Percentiles rank a stretch among this genome's conserved stretches.
Conservation (phyloP, 2,329 filamentous ascomycete genomes). For the Botrytis medusae region DNA sequence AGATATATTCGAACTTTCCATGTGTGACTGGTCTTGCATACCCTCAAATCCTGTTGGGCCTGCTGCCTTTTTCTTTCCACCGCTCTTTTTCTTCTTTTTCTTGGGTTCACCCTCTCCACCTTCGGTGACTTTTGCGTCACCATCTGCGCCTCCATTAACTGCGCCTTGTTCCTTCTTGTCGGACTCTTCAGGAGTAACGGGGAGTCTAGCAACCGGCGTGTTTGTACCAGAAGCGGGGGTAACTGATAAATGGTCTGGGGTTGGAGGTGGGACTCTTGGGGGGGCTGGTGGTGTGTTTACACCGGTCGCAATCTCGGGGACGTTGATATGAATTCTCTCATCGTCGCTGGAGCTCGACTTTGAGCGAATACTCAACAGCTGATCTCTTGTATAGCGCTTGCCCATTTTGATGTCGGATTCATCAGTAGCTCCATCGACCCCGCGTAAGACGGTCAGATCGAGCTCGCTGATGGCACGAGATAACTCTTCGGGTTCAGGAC, state of each 20-base stretch:
- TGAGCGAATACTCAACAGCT: constrained; percentile 27
- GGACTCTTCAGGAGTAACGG: constrained; percentile 6
- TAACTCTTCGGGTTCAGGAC: constrained; percentile 26
- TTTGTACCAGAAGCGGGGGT: constrained; percentile 16
- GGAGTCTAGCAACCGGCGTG: constrained; percentile 14
- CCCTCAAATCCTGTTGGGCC: constrained; percentile 69
- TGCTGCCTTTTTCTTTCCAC: constrained; percentile 38
- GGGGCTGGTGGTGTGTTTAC: constrained; percentile 21
- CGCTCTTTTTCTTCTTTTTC: constrained; percentile 47
- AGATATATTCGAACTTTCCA: background rate
- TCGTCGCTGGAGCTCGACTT: constrained; percentile 5
- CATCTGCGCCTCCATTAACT: constrained; percentile 1
- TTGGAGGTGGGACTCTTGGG: constrained; percentile 22
- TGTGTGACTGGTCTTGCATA: constrained; percentile 29
- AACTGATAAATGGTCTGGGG: constrained; percentile 16
- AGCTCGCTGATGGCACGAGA: constrained; percentile 34
- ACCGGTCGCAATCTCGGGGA: constrained; percentile 11
- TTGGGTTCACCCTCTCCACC: constrained; percentile 8
- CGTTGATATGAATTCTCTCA: background rate
- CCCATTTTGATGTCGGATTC: background rate
- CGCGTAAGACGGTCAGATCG: constrained; percentile 27
- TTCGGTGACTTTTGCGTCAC: constrained; percentile 26
- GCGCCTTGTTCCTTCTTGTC: constrained; percentile 2
- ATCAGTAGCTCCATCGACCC: constrained; percentile 21
- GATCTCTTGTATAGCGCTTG: constrained; percentile 28